Evolutionary conservation across 441 rosid genomes (phyloP), one percentile per base, ranked within the genome.

Genomic region (Populus hybrid): DNA sequence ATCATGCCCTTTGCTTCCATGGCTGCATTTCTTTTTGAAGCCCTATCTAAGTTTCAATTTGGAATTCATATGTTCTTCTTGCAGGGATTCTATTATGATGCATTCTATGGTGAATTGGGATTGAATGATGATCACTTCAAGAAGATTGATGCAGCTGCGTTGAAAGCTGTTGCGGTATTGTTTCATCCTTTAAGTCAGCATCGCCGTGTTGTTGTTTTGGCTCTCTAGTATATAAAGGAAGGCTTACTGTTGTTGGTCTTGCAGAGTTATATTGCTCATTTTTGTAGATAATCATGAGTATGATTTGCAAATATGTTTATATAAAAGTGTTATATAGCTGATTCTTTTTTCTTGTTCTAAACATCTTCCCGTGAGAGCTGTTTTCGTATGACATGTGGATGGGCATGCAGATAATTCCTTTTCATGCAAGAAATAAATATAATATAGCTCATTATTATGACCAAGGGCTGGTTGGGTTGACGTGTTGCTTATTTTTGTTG

Each of bases 71-170:
- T 61, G 36, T 30, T 30, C 32, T 46, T 24, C 10, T 74, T 84
- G 72, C 88, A 97, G 99, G 99, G 99, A 63, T 97, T 97, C 85
- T 97, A 92, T 82, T 95, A 97, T 79, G 99, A 97, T 87, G 99
- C 90, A 65, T 91, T 87, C 89, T 97, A 97, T 81, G 97, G 92
- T 34, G 96, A 93, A 10, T 83, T 93, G 84, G 93, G 97, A 26
- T 83, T 97, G 82, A 97, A 91, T 72, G 98, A 92, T 10, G 93
- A 90, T 64, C 97, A 95, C 80, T 97, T 95, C 80, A 89, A 90
- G 81, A 80, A 84, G 73, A 95, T 95, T 72, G 91, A 90, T 69
- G 83, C 86, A 8, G 93, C 87, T 36, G 98, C 97, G 67, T n/a
- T 71, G 28, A 92, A 90, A 88, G 98, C 97, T 80, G 95, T 78